phyloP scores from a whole-genome alignment of 2,329 filamentous ascomycete species.

The Ophiostoma tasmaniense region DNA sequence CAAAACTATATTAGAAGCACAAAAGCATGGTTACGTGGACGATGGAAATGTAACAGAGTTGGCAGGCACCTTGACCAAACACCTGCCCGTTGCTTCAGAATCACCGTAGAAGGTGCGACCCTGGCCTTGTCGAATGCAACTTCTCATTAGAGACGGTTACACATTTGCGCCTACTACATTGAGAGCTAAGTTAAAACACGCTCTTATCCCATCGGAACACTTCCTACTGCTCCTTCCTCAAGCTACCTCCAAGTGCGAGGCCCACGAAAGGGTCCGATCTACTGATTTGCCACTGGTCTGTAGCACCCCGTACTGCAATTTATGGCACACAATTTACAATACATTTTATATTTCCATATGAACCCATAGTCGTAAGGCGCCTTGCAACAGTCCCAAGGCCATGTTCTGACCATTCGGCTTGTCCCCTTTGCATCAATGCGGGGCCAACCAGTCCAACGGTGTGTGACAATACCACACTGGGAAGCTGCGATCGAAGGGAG shows the following conservation, averaged over 20 bases:
- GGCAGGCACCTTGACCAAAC: too few relatives aligned
- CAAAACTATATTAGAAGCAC: too few relatives aligned
- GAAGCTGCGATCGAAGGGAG: background rate
- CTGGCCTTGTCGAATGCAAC: background rate
- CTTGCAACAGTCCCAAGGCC: background rate
- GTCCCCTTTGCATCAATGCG: slow-evolving; percentile 12
- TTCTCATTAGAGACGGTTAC: background rate
- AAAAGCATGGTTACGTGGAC: background rate
- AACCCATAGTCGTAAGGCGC: background rate
- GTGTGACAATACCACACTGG: slow-evolving; percentile 1
- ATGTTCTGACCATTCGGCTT: slow-evolving; percentile 17
- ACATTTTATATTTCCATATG: background rate
- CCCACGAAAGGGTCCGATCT: background rate
- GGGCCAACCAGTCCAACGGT: slow-evolving; percentile 14
- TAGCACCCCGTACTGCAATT: background rate
- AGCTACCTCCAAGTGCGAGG: background rate
- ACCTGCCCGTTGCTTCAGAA: too few relatives aligned
- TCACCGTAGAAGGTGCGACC: background rate
- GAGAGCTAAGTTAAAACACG: background rate
- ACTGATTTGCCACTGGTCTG: background rate
- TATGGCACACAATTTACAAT: background rate
- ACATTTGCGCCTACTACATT: background rate
- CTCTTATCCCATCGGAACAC: background rate
- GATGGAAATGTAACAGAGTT: background rate
- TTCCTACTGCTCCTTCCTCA: background rate